A percentile compares a stretch with the other conserved stretches of the same genome.
These are phyloP conservation scores for Phytophthora pseudosyringae DNA, from an alignment of 352 stramenopile genomes.

Conservation along the genomic window DNA sequence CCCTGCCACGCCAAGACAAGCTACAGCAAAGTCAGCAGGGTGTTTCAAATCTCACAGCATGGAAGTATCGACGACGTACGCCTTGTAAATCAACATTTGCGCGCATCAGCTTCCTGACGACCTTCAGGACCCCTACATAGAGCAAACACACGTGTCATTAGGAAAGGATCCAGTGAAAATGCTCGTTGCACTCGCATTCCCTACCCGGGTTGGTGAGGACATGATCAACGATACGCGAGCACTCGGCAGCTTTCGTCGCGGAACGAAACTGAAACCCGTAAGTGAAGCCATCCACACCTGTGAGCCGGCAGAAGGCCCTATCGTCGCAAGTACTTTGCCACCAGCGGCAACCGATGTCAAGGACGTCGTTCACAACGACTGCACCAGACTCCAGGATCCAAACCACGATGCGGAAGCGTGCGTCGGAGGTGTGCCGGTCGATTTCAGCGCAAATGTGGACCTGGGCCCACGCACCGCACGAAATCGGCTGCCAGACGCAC, in stretches of 20 bases:
- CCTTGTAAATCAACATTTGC: constrained; percentile 27
- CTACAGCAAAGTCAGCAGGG: constrained; percentile 14
- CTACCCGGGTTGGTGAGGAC: constrained; percentile 58
- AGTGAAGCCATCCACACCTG: constrained; percentile 35
- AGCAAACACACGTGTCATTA: neutral
- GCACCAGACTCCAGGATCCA: constrained; percentile 65
- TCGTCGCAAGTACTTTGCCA: constrained; percentile 32
- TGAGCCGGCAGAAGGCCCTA: constrained; percentile 49
- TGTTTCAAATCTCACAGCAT: neutral
- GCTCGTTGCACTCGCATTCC: neutral
- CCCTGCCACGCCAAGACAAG: constrained; percentile 37
- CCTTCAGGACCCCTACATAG: constrained; percentile 17
- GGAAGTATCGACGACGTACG: constrained; percentile 11
- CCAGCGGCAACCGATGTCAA: constrained; percentile 52
- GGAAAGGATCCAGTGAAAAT: neutral
- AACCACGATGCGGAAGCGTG: constrained; percentile 57
- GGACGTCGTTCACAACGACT: constrained; percentile 61
- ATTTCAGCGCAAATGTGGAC: constrained; percentile 66
- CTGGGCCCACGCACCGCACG: constrained; percentile 54
- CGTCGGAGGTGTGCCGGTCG: constrained; percentile 26
- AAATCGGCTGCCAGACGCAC: constrained; percentile 45
- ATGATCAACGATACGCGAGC: constrained; percentile 50
- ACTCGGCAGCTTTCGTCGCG: constrained; percentile 50
- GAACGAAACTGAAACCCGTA: constrained; percentile 63
- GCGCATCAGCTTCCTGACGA: constrained; percentile 26